Evolutionary conservation across 1,139 yeast species (phyloP), one percentile per base, ranked within the genome.

Genomic region (Geotrichum klebahnii): DNA sequence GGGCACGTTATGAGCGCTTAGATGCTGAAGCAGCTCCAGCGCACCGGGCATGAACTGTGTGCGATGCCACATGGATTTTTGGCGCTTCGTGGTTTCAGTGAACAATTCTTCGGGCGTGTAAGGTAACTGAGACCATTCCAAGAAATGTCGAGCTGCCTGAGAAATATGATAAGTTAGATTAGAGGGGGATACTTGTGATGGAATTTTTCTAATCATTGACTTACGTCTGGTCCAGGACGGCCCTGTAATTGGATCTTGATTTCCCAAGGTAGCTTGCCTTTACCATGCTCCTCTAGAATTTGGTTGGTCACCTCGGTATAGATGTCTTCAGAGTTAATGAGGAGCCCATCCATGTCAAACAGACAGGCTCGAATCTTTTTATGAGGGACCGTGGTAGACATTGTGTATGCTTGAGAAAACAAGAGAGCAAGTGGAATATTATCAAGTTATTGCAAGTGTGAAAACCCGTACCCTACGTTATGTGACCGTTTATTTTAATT

Each of bases 271-370:
- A 92, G 73, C 1, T 85, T 82, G 0, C 89, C 89, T 59, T 82
- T 85, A 31, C 84, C 88, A 59, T 78, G 82, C 52, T 75, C 73
- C 9, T 79, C 79, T 38, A 92, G 74, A 4, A 88, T 67, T 50
- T 79, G 81, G 44, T 83, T 77, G 38, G 86, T 72, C 3, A 85
- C 84, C 53, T 80, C 80, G 0, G 98, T 90, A 66, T 92, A 92
- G 52, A 89, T 74, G 56, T 86, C 95, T 67, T 92, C 98, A 1
- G 97, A 85, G 69, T 90, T 87, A 63, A 92, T 77, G 56, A 92
- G 73, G 26, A 95, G 78, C 1, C 98, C 98, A 65, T 92, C 97
- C 97, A 92, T 89, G 73, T 92, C 90, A 67, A 90, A 90, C 51
- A 90, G 83, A 75, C 97, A 89, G 54, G 97, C 97, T 66, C 78